Base-by-base conservation (phyloP, 768 basidiomycete genomes). In the Gelatoporia subvermispora region DNA sequence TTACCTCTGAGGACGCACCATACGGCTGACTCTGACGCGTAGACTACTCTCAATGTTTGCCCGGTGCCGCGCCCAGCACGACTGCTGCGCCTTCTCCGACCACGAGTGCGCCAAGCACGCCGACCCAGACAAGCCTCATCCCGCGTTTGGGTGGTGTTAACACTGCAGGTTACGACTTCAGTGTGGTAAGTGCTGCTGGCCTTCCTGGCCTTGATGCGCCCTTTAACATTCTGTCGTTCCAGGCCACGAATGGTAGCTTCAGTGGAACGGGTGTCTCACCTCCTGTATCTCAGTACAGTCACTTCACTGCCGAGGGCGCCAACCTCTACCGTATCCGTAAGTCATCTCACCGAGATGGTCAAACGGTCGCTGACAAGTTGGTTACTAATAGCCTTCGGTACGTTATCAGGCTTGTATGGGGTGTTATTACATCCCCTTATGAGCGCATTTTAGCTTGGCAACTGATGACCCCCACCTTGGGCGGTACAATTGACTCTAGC, bases 71-170 rank as follows among this genome's bases (percentile, higher is more conserved):
- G 2, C 39, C 49, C 28, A 31, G 28, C 28, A 7, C 28, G 13
- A 31, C 28, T 31, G 5, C 28, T 31, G 28, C 28, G 28, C 20
- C 60, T 10, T 42, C 51, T 9, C 43, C 51, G 18, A 20, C 53
- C 15, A 46, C 52, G 7, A 25, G 24, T 22, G 41, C 47, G 20
- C 23, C 47, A 8, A 39, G 42, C 13, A 20, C 56, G 18, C 45
- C 28, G 28, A 31, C 28, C 60, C 20, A 45, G 62, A 22, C 53
- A 9, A 61, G 52, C 17, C 54, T 55, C 20, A 56, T 71, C 3
- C 66, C 70, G 2, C 72, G 70, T 53, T 55, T 75, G 10, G 73
- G 73, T 7, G 75, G 75, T 51, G 75, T 77, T 4, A 77, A 77
- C 58, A 72, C 71, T 34, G 73, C 74, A 43, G 73, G 75, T 9